Base-by-base conservation (phyloP, 2,329 filamentous ascomycete genomes). In the Stagonosporopsis tanaceti region DNA sequence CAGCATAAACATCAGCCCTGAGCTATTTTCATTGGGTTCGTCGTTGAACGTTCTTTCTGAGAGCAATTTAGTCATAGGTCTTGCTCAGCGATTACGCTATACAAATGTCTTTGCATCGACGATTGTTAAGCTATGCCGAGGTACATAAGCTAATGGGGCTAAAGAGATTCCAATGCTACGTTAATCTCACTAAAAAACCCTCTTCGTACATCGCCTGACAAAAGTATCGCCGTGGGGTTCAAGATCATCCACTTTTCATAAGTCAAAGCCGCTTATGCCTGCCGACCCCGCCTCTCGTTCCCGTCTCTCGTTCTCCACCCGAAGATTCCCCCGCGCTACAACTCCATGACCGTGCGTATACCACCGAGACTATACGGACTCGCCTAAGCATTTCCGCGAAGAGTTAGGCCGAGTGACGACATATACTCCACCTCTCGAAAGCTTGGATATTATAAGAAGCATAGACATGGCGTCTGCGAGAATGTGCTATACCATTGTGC, bases 321-420 rank as follows among this genome's bases (percentile, higher is more conserved):
- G 17, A 39, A 27, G 24, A 25, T 22, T 44, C 50, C 52, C 46
- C 52, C 52, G 52, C 46, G 45, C 48, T 39, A 6, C 32, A 45
- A 39, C 45, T 22, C 52, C 46, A 50, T 25, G 15, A n/a, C 37
- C 6, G n/a, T 40, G 22, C 32, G 32, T n/a, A 34, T 34, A 34
- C 14, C 32, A 34, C 32, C 30, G 12, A 32, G 11, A 20, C 34
- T 27, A 28, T 47, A 42, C 51, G 37, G 34, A 24, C 20, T 17
- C 15, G 38, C 38, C 25, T 48, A 44, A 39, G 8, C 32, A 37
- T 24, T 24, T 44, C 9, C 24, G n/a, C n/a, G 39, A 14, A 24
- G 5, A 55, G 15, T 45, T 45, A 30, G 20, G 32, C 39, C 39
- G 40, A 55, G 39, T 55, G 46, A 55, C 46, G 45, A 55, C 52